These are phyloP conservation scores for Tolypocladium tropicale DNA, from an alignment of 2,329 filamentous ascomycete genomes.

Conservation along the genomic window DNA sequence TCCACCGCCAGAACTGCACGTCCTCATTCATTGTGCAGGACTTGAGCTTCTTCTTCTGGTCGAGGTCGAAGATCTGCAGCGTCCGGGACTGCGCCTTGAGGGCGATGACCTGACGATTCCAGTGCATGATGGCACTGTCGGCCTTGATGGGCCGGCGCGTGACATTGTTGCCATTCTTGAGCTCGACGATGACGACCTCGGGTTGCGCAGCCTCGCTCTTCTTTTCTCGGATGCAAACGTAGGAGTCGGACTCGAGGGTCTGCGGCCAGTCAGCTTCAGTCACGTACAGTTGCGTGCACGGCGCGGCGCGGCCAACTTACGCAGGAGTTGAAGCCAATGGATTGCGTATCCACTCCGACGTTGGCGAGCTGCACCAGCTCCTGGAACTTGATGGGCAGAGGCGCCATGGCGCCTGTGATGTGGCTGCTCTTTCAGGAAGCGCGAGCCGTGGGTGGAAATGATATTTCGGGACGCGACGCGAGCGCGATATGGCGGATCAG, in stretches of 20 bases:
- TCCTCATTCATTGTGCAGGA: constrained; percentile 95
- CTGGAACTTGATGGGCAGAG: constrained; percentile 85
- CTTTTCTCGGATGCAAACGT: constrained; percentile 93
- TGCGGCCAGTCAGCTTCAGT: constrained; percentile 22
- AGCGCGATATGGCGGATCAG: constrained; percentile 13
- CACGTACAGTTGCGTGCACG: neutral
- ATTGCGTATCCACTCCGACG: constrained; percentile 34
- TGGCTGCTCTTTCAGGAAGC: constrained; percentile 12
- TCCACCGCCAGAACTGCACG: constrained; percentile 99
- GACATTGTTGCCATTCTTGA: constrained; percentile 96
- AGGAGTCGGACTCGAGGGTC: constrained; percentile 97
- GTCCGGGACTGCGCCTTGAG: constrained; percentile 90
- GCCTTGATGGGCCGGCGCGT: constrained; percentile 94
- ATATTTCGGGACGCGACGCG: constrained; percentile 5
- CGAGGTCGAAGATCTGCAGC: constrained; percentile 94
- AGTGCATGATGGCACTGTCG: constrained; percentile 99
- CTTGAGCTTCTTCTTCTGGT: constrained; percentile 90
- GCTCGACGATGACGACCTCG: constrained; percentile 94
- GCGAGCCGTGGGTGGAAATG: constrained; percentile 6
- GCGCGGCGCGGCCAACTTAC: constrained; percentile 34
- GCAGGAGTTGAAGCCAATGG: constrained; percentile 72
- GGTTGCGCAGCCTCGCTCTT: constrained; percentile 73
- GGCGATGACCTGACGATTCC: constrained; percentile 90
- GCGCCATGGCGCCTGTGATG: constrained; percentile 41
- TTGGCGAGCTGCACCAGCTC: constrained; percentile 66